Base-by-base conservation (phyloP, 768 basidiomycete genomes). In the Termitomyces eurrhizus region DNA sequence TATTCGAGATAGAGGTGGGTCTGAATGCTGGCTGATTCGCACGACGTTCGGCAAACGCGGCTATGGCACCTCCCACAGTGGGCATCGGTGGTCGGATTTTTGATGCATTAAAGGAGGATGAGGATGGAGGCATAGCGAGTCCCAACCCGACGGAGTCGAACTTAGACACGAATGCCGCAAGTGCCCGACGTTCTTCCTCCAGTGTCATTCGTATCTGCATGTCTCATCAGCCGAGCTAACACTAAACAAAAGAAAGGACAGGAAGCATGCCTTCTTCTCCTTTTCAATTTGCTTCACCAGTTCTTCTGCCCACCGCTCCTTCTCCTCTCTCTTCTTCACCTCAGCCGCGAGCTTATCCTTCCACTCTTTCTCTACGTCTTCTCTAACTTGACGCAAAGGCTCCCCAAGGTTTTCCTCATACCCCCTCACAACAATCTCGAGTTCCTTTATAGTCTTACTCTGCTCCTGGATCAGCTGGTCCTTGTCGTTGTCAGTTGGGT, bases 341-440 rank as follows among this genome's bases (percentile, higher is more conserved):
- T 92, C 88, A 21, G 77, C 79, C 6, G 83, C 85, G 0, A 92
- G 67, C 68, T 80, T 83, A 6, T 64, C 82, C 26, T 75, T 71
- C 87, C 89, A 90, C 70, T 93, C 88, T 59, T 76, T 82, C 74
- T 92, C 90, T 5, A 90, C 84, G 42, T 90, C 90, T 68, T 87
- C 89, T 52, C 83, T 78, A 3, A 89, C 85, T 12, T 80, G 80
- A 45, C 85, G 75, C 60, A 88, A 69, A 5, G 87, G 88, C 66
- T 88, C 86, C 8, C 86, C 88, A 18, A 86, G 77, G 67, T 88
- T 90, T 56, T 87, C 83, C 66, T 92, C 89, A 66, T 90, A 89
- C 3, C 87, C 87, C 26, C 77, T 77, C 11, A 90, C 81, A 35
- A 84, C 77, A 50, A 84, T 82, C 69, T 94, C 92, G 18, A 95